Conservation (phyloP, 2,329 filamentous ascomycete species). For the Aspergillus sp. region DNA sequence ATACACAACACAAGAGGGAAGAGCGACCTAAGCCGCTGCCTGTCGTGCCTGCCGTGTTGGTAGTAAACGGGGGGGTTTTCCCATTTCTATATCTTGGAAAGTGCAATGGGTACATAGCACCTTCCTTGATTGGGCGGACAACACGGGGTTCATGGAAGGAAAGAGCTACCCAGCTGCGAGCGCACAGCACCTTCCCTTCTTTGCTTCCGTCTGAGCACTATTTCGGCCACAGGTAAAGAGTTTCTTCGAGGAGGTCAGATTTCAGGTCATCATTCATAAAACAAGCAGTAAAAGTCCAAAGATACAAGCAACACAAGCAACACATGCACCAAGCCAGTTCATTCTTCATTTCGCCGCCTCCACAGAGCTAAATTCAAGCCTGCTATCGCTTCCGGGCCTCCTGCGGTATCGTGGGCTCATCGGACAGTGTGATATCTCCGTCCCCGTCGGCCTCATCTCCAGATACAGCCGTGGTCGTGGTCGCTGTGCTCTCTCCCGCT, state of each 20-base stretch:
- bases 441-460: conserved; percentile 29
- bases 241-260: conserved; percentile 6
- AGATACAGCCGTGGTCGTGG: neutral
- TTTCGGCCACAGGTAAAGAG: too few relatives aligned
- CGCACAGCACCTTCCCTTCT: too few relatives aligned
- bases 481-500: conserved; percentile 12
- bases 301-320: neutral
- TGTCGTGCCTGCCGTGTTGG: too few relatives aligned
- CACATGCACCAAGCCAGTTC: neutral
- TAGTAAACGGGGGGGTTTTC: too few relatives aligned
- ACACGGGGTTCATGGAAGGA: too few relatives aligned
- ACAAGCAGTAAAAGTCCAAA: conserved; percentile 5
- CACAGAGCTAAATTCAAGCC: neutral
- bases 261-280: conserved; percentile 26
- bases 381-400: conserved; percentile 6
- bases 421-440: conserved; percentile 46
- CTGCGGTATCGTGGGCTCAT: conserved; percentile 26
- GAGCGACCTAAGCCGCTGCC: too few relatives aligned
- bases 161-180: too few relatives aligned
- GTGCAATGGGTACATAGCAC: too few relatives aligned
- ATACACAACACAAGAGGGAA: too few relatives aligned
- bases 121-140: too few relatives aligned
- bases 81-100: too few relatives aligned
- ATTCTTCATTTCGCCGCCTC: neutral
- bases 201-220: too few relatives aligned